Base-by-base conservation (phyloP, 2,329 filamentous ascomycete species). In the Xylogone sp. region DNA sequence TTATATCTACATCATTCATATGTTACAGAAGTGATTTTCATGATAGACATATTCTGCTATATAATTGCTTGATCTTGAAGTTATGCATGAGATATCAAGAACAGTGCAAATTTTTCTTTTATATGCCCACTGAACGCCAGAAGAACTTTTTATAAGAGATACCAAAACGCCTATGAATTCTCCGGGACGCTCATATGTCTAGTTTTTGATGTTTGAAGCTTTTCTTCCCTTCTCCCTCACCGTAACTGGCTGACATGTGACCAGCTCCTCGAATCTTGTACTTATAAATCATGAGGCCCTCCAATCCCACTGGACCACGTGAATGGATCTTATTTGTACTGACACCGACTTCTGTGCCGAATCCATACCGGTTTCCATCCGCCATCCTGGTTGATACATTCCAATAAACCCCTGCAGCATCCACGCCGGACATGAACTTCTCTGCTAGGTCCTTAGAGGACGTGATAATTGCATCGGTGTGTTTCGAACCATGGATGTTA, bases 291-390 rank as follows among this genome's bases (percentile, higher is more conserved):
- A 90, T 96, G 68, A 99, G 71, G 1, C 94, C 94, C 65, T 97
- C 94, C 48, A 99, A 74, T 1, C 94, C 94, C 5, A 99, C 94
- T 0, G 94, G 94, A 0, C 94, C 94, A 47, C 94, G 78, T 1
- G 90, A 88, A 68, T 99, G 94, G 57, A 99, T 96, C 76, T 97
- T 99, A 76, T 97, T 99, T 46, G 94, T 99, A 73, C 89, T 95
- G 71, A 99, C 97, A 50, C 94, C 94, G 21, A 99, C 94, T 72
- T 99, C 94, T 0, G 94, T 97, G 45, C 94, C 94, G 71, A 99
- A 99, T 7, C 94, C 94, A 68, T 95, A 97, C 42, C 94, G 81
- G 88, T 96, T 97, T 7, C 94, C 94, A 68, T 99, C 94, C 5
- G 92, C 91, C 73, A 99, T 93, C 47, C 94, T 83, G 8, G 90